Percentiles rank a stretch among this genome's conserved stretches.
These are phyloP conservation scores for Cyberlindnera petersonii DNA, from an alignment of 805 yeast species.

Conservation along the genomic window DNA sequence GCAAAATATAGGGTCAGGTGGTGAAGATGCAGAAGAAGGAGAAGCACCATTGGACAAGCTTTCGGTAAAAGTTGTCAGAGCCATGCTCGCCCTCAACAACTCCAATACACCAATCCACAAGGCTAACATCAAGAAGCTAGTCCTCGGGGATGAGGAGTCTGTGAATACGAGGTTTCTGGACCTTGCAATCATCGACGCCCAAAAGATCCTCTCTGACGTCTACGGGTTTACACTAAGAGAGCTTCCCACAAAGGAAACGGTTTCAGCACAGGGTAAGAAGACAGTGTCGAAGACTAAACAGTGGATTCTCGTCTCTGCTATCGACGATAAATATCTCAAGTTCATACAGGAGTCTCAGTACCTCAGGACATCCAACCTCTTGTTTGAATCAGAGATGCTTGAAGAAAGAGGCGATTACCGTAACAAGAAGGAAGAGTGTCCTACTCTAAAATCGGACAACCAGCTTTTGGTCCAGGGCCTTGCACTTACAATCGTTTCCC, in stretches of 20 bases:
- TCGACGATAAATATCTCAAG: conserved; percentile 14
- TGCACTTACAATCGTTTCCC: conserved; percentile 18
- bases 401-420: conserved; percentile 26
- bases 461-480: conserved; percentile 23
- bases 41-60: not conserved
- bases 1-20: not conserved
- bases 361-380: conserved; percentile 8
- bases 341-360: conserved; percentile 21
- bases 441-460: conserved; percentile 17
- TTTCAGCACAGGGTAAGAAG: conserved; percentile 12
- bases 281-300: conserved; percentile 10
- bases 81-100: conserved; percentile 12
- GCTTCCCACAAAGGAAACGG: conserved; percentile 16
- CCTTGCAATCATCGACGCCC: conserved; percentile 7
- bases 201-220: conserved; percentile 4
- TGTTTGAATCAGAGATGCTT: conserved; percentile 24
- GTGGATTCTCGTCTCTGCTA: conserved; percentile 17
- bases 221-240: conserved; percentile 13
- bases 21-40: not conserved
- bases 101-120: conserved; percentile 13
- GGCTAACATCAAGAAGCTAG: conserved; percentile 14
- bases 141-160: conserved; percentile 5
- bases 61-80: conserved; percentile 10
- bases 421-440: conserved; percentile 17
- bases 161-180: conserved; percentile 3